A percentile compares a stretch with the other conserved stretches of the same genome.
Conservation (phyloP, 2,329 filamentous ascomycete genomes). For the Ophiostoma sp. region DNA sequence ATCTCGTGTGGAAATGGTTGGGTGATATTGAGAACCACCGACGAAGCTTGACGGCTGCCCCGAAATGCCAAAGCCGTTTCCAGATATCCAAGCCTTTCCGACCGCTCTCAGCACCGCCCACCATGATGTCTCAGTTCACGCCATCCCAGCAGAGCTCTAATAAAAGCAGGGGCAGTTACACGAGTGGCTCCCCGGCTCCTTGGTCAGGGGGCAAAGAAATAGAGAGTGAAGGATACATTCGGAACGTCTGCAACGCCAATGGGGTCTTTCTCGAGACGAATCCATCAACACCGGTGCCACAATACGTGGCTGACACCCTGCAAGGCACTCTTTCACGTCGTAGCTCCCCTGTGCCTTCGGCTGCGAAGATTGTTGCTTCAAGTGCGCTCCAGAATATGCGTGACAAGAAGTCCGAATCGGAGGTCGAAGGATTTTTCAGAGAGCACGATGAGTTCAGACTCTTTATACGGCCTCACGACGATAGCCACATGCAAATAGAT, state of each 20-base stretch:
- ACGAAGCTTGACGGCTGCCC: not conserved
- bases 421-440: not conserved
- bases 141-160: not conserved
- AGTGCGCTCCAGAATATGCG: not conserved
- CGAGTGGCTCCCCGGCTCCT: not conserved
- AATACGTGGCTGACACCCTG: not conserved
- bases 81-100: not conserved
- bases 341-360: not conserved
- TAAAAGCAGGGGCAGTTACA: not conserved
- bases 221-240: not conserved
- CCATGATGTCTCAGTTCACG: not conserved
- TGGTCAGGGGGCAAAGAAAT: not conserved
- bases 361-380: not conserved
- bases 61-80: not conserved
- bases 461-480: not conserved
- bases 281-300: not conserved
- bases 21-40: not conserved
- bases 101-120: not conserved
- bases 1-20: not conserved
- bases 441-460: not conserved
- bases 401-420: not conserved
- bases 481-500: not conserved
- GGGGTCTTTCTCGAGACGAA: not conserved
- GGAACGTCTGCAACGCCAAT: not conserved
- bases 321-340: not conserved